Conservation (phyloP, 495 filamentous ascomycete species). For the Lepraria neglecta region DNA sequence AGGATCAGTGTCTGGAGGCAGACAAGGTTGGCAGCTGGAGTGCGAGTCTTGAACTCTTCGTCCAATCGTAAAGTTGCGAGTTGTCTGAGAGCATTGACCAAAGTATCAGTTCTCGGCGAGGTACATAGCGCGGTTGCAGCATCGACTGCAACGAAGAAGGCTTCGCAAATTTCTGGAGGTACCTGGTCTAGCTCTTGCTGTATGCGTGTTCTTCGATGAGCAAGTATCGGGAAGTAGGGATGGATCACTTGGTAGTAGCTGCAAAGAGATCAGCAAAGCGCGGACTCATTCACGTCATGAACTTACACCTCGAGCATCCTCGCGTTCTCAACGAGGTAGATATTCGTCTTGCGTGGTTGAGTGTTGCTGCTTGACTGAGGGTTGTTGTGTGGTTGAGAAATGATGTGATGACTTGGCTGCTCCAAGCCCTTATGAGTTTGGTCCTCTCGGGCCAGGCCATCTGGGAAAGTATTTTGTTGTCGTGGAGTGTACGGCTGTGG, state of each 20-base stretch:
- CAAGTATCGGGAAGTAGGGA: conserved; percentile 66
- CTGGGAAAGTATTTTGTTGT: conserved; percentile 10
- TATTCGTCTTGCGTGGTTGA: background rate
- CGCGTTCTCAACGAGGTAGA: background rate
- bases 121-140: conserved; percentile 22
- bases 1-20: conserved; percentile 59
- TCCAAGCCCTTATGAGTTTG: conserved; percentile 22
- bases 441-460: background rate
- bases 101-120: background rate
- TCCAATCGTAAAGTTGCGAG: background rate
- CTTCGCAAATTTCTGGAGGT: conserved; percentile 56
- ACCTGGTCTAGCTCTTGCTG: conserved; percentile 56
- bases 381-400: conserved; percentile 2
- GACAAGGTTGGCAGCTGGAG: conserved; percentile 42
- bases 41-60: conserved; percentile 2
- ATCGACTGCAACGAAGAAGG: conserved; percentile 64
- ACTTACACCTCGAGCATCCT: background rate
- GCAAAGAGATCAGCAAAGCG: background rate
- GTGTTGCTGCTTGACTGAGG: conserved; percentile 1
- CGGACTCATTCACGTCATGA: background rate
- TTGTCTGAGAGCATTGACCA: background rate
- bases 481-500: conserved; percentile 7
- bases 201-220: conserved; percentile 57
- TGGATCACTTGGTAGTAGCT: conserved; percentile 71
- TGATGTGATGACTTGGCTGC: conserved; percentile 1